phyloP scores from a whole-genome alignment of 148 eudicot species.

The Agrostemma githago region DNA sequence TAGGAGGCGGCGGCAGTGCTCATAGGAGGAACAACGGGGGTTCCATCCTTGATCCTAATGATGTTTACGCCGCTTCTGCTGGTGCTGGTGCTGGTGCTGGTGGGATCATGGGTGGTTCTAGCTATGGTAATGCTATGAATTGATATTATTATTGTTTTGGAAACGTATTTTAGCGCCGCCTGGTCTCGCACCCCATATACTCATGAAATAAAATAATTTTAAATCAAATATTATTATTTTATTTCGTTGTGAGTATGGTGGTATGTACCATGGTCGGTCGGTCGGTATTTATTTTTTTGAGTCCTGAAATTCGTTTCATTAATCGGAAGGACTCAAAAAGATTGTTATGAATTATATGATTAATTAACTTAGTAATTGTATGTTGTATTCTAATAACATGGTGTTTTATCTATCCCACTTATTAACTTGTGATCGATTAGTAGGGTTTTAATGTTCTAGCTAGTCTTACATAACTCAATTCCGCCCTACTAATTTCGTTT shows the following conservation, averaged over 20 bases:
- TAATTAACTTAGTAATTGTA: background rate
- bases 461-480: background rate
- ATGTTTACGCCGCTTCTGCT: slow-evolving; percentile 47
- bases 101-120: slow-evolving; percentile 42
- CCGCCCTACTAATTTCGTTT: no score
- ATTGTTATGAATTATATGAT: background rate
- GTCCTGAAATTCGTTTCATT: background rate
- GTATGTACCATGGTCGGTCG: background rate
- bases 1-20: slow-evolving; percentile 46
- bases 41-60: slow-evolving; percentile 35
- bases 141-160: slow-evolving; percentile 12
- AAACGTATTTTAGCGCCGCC: no score
- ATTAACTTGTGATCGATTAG: background rate
- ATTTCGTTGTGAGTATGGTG: background rate
- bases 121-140: slow-evolving; percentile 68
- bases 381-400: background rate
- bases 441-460: background rate
- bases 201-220: background rate
- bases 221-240: background rate
- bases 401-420: background rate
- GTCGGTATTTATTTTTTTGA: background rate
- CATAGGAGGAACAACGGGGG: background rate
- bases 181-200: no score
- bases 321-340: background rate
- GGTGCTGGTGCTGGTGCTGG: slow-evolving; percentile 29